A percentile compares a stretch with the other conserved stretches of the same genome.
Conservation (phyloP, 2,329 filamentous ascomycete species). For the Helotiales sp. region DNA sequence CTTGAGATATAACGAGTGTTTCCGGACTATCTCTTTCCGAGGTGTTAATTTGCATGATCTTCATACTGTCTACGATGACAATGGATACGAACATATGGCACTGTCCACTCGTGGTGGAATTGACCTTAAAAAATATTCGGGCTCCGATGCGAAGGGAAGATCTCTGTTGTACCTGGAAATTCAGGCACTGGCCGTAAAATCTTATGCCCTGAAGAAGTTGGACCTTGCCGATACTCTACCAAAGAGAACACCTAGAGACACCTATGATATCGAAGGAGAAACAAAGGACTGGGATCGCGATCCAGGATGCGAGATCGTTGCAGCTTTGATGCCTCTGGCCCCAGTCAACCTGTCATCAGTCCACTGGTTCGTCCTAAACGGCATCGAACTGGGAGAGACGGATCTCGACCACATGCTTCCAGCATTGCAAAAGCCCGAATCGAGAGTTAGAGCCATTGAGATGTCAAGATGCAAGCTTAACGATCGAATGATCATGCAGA, state of each 20-base stretch:
- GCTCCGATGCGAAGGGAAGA: slow-evolving; percentile 34
- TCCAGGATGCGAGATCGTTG: slow-evolving; percentile 67
- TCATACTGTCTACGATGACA: slow-evolving; percentile 59
- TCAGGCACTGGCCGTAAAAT: slow-evolving; percentile 66
- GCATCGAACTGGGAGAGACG: slow-evolving; percentile 68
- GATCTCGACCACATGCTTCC: slow-evolving; percentile 67
- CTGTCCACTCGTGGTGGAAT: slow-evolving; percentile 56
- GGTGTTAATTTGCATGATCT: slow-evolving; percentile 63
- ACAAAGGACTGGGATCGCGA: slow-evolving; percentile 49
- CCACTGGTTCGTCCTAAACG: slow-evolving; percentile 69
- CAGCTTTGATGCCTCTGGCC: slow-evolving; percentile 68
- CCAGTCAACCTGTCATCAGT: slow-evolving; percentile 67
- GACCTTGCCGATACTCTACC: slow-evolving; percentile 66
- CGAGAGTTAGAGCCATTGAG: slow-evolving; percentile 67
- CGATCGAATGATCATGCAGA: slow-evolving; percentile 57
- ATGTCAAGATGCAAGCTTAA: slow-evolving; percentile 62
- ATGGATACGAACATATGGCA: slow-evolving; percentile 63
- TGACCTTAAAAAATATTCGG: slow-evolving; percentile 31
- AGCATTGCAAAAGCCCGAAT: slow-evolving; percentile 64
- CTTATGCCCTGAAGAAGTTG: slow-evolving; percentile 59
- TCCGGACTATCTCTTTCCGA: slow-evolving; percentile 66
- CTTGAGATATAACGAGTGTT: slow-evolving; percentile 69
- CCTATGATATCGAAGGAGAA: slow-evolving; percentile 44
- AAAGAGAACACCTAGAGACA: slow-evolving; percentile 46
- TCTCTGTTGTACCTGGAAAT: slow-evolving; percentile 68